Evolutionary conservation across 73 alveolate genomes (phyloP).

Genomic region (Symbiodinium natans): DNA sequence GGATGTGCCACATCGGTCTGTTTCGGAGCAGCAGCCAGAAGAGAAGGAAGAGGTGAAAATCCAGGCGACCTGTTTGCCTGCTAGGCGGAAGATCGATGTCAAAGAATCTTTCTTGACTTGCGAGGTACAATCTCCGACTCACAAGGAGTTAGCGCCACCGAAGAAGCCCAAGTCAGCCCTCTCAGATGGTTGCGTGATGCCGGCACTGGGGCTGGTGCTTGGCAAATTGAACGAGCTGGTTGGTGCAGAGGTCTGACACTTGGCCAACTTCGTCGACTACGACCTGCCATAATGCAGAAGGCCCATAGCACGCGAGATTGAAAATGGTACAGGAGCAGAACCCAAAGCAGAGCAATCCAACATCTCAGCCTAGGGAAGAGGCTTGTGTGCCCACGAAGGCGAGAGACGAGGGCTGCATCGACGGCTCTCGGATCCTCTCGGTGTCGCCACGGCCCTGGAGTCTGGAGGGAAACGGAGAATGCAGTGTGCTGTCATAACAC

Average conservation of each 20-base stretch:
- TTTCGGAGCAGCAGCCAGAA: not conserved
- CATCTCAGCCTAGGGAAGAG: too few species aligned
- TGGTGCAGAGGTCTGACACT: not conserved
- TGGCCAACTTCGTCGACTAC: not conserved
- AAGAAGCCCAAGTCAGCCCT: not conserved
- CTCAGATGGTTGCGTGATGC: too few species aligned
- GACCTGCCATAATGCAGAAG: not conserved
- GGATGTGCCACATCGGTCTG: slow-evolving; percentile 11
- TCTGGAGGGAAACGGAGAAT: not conserved
- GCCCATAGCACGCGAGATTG: not conserved
- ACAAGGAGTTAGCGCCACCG: not conserved
- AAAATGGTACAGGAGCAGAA: too few species aligned
- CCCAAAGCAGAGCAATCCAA: too few species aligned
- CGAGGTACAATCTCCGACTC: not conserved
- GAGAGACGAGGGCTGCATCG: not conserved
- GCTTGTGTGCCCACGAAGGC: not conserved
- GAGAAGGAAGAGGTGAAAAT: not conserved
- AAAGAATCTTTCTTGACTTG: too few species aligned
- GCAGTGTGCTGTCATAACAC: too few species aligned
- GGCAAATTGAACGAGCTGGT: too few species aligned
- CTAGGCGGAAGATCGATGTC: too few species aligned
- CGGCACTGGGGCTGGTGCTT: too few species aligned
- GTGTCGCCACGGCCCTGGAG: not conserved
- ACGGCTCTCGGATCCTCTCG: slow-evolving; percentile 9
- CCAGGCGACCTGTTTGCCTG: too few species aligned